These are phyloP conservation scores for Beta vulgaris DNA, from an alignment of 148 eudicot species.

Conservation along the genomic window DNA sequence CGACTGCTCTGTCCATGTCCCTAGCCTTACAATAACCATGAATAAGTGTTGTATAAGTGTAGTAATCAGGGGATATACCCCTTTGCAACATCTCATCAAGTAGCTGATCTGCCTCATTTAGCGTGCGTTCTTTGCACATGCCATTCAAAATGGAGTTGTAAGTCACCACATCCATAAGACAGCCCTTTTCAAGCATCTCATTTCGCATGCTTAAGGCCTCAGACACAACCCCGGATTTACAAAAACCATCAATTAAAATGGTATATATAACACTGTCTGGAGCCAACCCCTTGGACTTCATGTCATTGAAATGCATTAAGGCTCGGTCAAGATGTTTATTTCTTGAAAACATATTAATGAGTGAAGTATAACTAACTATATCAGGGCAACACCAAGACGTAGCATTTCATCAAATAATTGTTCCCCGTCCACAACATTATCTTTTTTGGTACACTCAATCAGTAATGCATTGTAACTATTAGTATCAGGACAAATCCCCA, in stretches of 20 bases:
- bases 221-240: constrained; percentile 44
- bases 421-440: constrained; percentile 44
- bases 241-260: constrained; percentile 67
- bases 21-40: constrained; percentile 61
- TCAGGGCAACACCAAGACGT: constrained; percentile 47
- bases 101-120: constrained; percentile 55
- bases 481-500: constrained; percentile 60
- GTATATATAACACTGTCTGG: constrained; percentile 79
- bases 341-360: constrained; percentile 59
- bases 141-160: constrained; percentile 82
- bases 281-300: constrained; percentile 55
- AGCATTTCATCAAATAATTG: constrained; percentile 53
- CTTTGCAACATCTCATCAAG: constrained; percentile 75
- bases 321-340: constrained; percentile 57
- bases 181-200: constrained; percentile 75
- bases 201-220: constrained; percentile 67
- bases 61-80: constrained; percentile 62
- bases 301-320: constrained; percentile 42
- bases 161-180: constrained; percentile 72
- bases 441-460: constrained; percentile 50
- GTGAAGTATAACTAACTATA: constrained; percentile 61
- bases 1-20: constrained; percentile 47
- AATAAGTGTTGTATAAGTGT: constrained; percentile 64
- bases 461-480: constrained; percentile 63
- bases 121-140: constrained; percentile 59